A percentile compares a stretch with the other conserved stretches of the same genome.
These are phyloP conservation scores for Stephanocyclus meneghinianus DNA, from an alignment of 352 stramenopile species.

Conservation along the genomic window DNA sequence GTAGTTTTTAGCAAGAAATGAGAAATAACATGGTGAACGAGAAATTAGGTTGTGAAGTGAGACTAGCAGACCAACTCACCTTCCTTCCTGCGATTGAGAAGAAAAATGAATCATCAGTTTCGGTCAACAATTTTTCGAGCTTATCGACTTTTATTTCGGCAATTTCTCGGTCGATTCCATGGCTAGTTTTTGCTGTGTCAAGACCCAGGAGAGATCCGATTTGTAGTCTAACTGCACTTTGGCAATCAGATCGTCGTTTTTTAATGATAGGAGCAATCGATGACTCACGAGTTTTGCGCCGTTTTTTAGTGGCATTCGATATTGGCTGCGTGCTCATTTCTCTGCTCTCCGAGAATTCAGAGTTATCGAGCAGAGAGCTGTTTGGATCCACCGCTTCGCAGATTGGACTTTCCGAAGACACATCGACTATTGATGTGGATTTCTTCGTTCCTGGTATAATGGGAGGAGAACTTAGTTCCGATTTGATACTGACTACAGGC, in stretches of 20 bases:
- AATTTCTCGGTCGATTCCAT: conserved; percentile 21
- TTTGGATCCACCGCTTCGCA: neutral
- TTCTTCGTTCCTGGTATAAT: neutral
- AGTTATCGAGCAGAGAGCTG: too few species aligned
- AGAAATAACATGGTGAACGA: neutral
- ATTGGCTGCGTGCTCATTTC: neutral
- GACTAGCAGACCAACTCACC: neutral
- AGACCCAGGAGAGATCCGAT: conserved; percentile 36
- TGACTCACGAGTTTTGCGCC: conserved; percentile 24
- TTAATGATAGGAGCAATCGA: conserved; percentile 1
- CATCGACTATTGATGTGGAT: neutral
- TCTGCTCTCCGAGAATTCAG: neutral
- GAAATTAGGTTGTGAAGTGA: neutral
- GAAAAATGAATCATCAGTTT: conserved; percentile 26
- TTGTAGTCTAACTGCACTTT: conserved; percentile 35
- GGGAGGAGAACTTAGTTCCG: neutral
- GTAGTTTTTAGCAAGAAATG: neutral
- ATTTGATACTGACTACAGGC: too few species aligned
- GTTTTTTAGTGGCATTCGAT: conserved; percentile 21
- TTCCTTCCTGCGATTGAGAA: conserved; percentile 50
- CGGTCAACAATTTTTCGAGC: conserved; percentile 42
- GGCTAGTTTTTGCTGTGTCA: neutral
- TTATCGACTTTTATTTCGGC: conserved; percentile 41
- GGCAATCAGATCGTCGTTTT: conserved; percentile 38
- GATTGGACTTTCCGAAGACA: neutral